Conservation (phyloP, 805 yeast genomes). For the Yamadazyma endophytica region DNA sequence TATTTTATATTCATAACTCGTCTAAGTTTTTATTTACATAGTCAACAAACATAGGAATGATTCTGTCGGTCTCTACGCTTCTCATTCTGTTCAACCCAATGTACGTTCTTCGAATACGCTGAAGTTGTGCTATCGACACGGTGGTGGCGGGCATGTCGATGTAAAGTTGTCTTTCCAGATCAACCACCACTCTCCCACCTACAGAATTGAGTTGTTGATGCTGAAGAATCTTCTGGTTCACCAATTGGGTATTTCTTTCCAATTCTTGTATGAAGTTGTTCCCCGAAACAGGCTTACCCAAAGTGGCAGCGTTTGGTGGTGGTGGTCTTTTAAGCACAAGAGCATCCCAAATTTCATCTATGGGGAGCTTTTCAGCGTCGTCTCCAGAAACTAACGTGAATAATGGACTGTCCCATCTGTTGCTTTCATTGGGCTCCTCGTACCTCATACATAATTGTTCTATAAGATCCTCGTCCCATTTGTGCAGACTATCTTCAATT, state of each 20-base stretch:
- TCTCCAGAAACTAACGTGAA: constrained; percentile 59
- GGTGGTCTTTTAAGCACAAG: constrained; percentile 58
- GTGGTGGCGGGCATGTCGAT: constrained; percentile 61
- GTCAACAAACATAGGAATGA: constrained; percentile 70
- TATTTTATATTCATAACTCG: constrained; percentile 5
- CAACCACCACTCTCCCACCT: constrained; percentile 49
- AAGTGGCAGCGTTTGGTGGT: constrained; percentile 81
- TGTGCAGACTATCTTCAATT: constrained; percentile 17
- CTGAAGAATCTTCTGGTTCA: constrained; percentile 59
- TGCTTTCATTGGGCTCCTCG: constrained; percentile 86
- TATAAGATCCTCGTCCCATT: constrained; percentile 66
- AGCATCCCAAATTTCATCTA: constrained; percentile 65
- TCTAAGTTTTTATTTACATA: constrained; percentile 64
- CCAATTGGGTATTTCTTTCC: constrained; percentile 65
- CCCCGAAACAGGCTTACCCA: constrained; percentile 74
- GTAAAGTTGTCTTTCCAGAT: constrained; percentile 37
- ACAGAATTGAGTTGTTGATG: constrained; percentile 50
- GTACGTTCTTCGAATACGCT: constrained; percentile 78
- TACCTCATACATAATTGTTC: constrained; percentile 74
- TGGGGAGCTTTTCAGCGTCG: constrained; percentile 48
- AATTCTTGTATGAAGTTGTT: constrained; percentile 73
- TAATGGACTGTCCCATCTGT: constrained; percentile 93
- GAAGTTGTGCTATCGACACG: constrained; percentile 72
- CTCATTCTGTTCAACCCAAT: constrained; percentile 78
- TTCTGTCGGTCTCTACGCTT: constrained; percentile 64